Conservation (phyloP, 352 stramenopile species). For the Pythium aristosporum region DNA sequence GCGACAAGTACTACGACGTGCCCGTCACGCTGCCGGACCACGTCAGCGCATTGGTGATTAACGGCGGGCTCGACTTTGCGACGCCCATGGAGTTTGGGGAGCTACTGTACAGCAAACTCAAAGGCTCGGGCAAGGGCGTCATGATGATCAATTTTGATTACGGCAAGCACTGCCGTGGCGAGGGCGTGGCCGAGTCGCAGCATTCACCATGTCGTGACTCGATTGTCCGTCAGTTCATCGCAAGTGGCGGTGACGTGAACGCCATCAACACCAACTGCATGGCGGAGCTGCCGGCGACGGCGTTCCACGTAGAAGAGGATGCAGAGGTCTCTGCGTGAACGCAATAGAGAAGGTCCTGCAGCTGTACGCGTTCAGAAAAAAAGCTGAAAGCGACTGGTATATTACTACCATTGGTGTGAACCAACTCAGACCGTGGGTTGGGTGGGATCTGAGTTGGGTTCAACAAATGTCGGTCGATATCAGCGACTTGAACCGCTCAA, state of each 20-base stretch:
- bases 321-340: not conserved
- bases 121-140: constrained; percentile 14
- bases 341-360: no score
- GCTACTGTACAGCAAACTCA: constrained; percentile 26
- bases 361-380: no score
- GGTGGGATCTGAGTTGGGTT: not conserved
- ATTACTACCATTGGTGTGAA: not conserved
- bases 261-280: constrained; percentile 22
- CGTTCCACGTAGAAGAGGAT: constrained; percentile 7
- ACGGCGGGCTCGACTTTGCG: constrained; percentile 27
- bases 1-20: constrained; percentile 15
- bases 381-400: not conserved
- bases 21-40: constrained; percentile 15
- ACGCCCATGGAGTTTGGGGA: constrained; percentile 30
- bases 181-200: not conserved
- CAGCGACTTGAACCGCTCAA: no score
- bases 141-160: constrained; percentile 32
- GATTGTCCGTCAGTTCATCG: constrained; percentile 27
- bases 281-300: constrained; percentile 1
- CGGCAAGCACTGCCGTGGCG: constrained; percentile 21
- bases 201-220: constrained; percentile 16
- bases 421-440: not conserved
- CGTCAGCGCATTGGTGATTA: constrained; percentile 27
- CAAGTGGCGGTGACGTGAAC: constrained; percentile 17
- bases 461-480: not conserved